Evolutionary conservation across 2,329 filamentous ascomycete species (phyloP), one percentile per base, ranked within the genome.

Genomic region (Verticillium nubilum): DNA sequence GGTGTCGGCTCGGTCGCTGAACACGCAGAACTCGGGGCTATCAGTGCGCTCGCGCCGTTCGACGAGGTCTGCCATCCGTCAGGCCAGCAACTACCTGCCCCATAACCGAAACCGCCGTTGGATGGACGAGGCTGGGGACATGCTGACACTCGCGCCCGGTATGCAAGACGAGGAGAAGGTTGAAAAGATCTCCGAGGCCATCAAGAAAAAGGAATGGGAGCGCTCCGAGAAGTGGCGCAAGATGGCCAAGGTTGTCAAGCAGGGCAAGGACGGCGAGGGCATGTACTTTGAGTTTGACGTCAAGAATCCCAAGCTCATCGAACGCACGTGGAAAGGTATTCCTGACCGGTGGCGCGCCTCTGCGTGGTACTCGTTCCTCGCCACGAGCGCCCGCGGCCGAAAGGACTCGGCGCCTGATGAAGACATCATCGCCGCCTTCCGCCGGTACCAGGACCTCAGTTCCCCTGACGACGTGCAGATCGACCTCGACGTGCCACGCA

Each of bases 311-410:
- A 93, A 97, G 72, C 79, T 99, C 52, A 87, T 97, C 60, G 89
- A 93, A 65, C 86, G 95, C 59, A 96, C 92, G 1, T 99, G 95
- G 95, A 99, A 99, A 72, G 95, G 95, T 29, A 97, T 99, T 63
- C 95, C 95, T 0, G 95, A 99, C 74, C 87, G 92, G 63, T 99
- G 95, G 95, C 89, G 95, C 57, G 86, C 89, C 31, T 89, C 91
- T 1, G 95, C 94, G 2, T 99, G 95, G 95, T 94, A 94, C 76
- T 92, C 92, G 4, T 99, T 99, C 70, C 82, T 99, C 28, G 83
- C 86, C 6, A 79, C 89, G 9, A 94, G 91, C 64, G 92, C 92
- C 33, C 87, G 84, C 68, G 84, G 81, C 62, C 80, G 84, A 63
- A 75, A 80, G 56, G 80, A 84, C n/a, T 85, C 83, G 56, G 83